phyloP scores from a whole-genome alignment of 257 asterid genomes.

The Primulina huaijiensis region DNA sequence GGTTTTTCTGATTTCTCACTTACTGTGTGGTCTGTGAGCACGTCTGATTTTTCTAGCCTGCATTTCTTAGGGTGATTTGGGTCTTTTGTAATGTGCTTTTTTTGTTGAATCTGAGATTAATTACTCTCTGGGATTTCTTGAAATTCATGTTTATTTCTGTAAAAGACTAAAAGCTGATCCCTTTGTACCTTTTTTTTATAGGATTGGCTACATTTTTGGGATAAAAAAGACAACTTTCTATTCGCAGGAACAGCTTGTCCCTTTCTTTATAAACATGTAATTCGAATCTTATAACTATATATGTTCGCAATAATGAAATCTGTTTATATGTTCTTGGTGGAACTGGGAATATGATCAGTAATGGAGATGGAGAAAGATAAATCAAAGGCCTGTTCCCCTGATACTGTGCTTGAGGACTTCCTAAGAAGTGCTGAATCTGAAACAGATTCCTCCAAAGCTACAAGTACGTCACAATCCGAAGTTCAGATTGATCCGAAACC shows the following conservation, averaged over 20 bases:
- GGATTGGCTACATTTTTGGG: neutral
- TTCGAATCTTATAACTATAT: neutral
- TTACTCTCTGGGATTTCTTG: neutral
- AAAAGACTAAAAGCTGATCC: neutral
- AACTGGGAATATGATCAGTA: neutral
- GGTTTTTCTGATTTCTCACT: neutral
- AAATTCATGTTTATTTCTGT: neutral
- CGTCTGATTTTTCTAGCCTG: neutral
- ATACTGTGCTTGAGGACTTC: neutral
- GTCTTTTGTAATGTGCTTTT: neutral
- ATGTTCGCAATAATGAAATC: neutral
- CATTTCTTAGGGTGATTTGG: neutral
- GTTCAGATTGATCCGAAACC: slow-evolving; percentile 34
- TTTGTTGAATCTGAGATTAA: neutral
- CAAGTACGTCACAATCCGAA: slow-evolving; percentile 42
- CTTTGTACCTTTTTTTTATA: no score
- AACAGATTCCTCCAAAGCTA: neutral
- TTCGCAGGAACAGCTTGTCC: neutral
- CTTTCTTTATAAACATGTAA: neutral
- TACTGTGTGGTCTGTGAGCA: neutral
- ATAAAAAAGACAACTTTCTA: neutral
- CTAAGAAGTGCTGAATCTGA: neutral
- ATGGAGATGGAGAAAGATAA: neutral
- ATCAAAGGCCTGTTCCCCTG: neutral
- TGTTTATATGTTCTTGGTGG: neutral